Percentiles rank a stretch among this genome's conserved stretches.
These are phyloP conservation scores for Thalassiosira pacifica DNA, from an alignment of 352 stramenopile genomes.

Conservation along the genomic window DNA sequence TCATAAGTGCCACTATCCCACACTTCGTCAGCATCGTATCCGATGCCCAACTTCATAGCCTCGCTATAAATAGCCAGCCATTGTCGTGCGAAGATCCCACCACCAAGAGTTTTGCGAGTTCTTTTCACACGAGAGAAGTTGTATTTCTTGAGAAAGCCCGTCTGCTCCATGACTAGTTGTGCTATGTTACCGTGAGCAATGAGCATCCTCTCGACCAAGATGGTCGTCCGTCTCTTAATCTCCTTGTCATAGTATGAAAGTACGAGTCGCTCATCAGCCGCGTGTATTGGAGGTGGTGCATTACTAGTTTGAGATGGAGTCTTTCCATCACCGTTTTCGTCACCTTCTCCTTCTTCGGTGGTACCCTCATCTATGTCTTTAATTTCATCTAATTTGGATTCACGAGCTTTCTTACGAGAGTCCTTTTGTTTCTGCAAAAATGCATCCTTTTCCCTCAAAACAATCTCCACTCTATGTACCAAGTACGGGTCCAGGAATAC, in stretches of 20 bases:
- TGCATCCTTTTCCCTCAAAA: slow-evolving; percentile 75
- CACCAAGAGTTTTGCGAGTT: slow-evolving; percentile 79
- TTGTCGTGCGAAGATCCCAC: slow-evolving; percentile 83
- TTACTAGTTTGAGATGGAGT: background rate
- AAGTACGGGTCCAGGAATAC: slow-evolving; percentile 85
- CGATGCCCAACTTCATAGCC: slow-evolving; percentile 77
- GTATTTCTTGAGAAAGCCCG: slow-evolving; percentile 76
- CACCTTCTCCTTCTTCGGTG: slow-evolving; percentile 24
- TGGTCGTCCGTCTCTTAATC: slow-evolving; percentile 62
- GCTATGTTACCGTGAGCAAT: slow-evolving; percentile 84
- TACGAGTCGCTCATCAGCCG: slow-evolving; percentile 60
- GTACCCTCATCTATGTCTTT: slow-evolving; percentile 9
- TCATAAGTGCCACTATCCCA: slow-evolving; percentile 56
- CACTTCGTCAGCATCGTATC: slow-evolving; percentile 50
- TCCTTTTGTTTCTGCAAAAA: slow-evolving; percentile 67
- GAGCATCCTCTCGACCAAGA: slow-evolving; percentile 82
- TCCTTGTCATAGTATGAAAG: slow-evolving; percentile 76
- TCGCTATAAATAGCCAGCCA: slow-evolving; percentile 84
- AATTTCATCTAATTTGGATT: slow-evolving; percentile 25
- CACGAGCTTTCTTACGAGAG: slow-evolving; percentile 29
- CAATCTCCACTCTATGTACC: slow-evolving; percentile 73
- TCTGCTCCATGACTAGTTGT: slow-evolving; percentile 82
- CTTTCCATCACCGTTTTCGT: background rate
- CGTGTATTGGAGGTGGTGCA: slow-evolving; percentile 13
- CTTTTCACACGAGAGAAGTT: slow-evolving; percentile 85